These are phyloP conservation scores for Thelonectria olida DNA, from an alignment of 2,329 filamentous ascomycete species.

Conservation along the genomic window DNA sequence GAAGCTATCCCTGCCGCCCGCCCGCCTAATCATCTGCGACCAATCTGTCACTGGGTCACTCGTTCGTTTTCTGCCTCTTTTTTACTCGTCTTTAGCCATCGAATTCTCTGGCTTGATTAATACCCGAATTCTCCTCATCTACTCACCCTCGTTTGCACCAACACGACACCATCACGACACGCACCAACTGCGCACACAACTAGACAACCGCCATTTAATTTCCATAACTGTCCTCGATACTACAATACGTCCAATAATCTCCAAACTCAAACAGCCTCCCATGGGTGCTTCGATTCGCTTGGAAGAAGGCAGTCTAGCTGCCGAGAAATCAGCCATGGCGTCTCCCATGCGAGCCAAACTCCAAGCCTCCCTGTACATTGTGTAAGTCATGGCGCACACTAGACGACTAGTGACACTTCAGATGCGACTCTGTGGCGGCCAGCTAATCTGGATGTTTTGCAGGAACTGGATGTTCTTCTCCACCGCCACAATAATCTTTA, in stretches of 20 bases:
- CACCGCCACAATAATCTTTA: constrained; percentile 87
- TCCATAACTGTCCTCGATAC: no score
- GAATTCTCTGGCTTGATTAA: no score
- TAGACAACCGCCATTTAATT: no score
- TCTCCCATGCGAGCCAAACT: constrained; percentile 3
- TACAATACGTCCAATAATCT: no score
- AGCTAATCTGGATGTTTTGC: constrained; percentile 2
- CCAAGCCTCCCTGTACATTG: constrained; percentile 11
- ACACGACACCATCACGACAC: no score
- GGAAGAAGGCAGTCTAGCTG: not conserved
- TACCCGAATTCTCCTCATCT: no score
- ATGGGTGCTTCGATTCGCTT: not conserved
- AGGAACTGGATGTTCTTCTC: constrained; percentile 85
- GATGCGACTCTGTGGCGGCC: not conserved
- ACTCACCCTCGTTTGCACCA: no score
- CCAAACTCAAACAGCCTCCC: not conserved
- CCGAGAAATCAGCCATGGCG: not conserved
- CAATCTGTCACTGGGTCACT: not conserved
- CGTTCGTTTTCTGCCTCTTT: not conserved
- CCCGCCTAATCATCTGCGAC: not conserved
- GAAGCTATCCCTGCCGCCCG: not conserved
- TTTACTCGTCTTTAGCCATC: not conserved
- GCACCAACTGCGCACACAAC: no score
- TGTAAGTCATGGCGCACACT: constrained; percentile 3
- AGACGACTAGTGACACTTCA: not conserved